Evolutionary conservation across 176 grass and related monocot genomes (phyloP), one percentile per base, ranked within the genome.

Genomic region (Alloteropsis semialata): DNA sequence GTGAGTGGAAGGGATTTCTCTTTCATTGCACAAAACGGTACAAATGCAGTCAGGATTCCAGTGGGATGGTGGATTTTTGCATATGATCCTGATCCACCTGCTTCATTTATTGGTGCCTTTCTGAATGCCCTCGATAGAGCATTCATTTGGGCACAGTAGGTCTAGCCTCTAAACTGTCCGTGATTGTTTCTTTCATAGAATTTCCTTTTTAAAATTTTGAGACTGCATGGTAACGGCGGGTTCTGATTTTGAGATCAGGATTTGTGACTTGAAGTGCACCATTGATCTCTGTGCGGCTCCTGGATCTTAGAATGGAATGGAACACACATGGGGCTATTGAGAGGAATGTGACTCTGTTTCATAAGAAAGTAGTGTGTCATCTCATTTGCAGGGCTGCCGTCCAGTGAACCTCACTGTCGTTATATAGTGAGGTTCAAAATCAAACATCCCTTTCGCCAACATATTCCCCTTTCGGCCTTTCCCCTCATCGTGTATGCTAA

Each of bases 21-120:
- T 62, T 81, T 92, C 37, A 82, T 97, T 12, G 90, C 87, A 21
- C 85, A 29, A 65, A 89, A 74, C 34, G 61, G 71, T 79, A 94
- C 94, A 84, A 97, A 97, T 87, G 82, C 94, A 59, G 91, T 97
- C 17, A 91, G 94, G 48, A 94, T 97, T 89, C 94, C 94, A 65
- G 89, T 97, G 48, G 94, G 94, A 80, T 97, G 94, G 94, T 97
- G 91, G 94, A 94, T n/a, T n/a, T n/a, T 97, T 84, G 87, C 89
- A 38, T 81, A 93, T 67, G 94, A 97, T 89, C 94, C 89, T 67
- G 61, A 94, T 74, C 91, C 94, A 69, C 94, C 91, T 45, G 64
- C 86, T 82, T 89, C 94, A 74, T 97, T 97, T 77, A 46, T 97
- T 39, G 87, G 89, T 74, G 32, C 21, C n/a, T n/a, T n/a, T n/a